Conservation (phyloP, 2,329 filamentous ascomycete species). For the Fusarium sp. region DNA sequence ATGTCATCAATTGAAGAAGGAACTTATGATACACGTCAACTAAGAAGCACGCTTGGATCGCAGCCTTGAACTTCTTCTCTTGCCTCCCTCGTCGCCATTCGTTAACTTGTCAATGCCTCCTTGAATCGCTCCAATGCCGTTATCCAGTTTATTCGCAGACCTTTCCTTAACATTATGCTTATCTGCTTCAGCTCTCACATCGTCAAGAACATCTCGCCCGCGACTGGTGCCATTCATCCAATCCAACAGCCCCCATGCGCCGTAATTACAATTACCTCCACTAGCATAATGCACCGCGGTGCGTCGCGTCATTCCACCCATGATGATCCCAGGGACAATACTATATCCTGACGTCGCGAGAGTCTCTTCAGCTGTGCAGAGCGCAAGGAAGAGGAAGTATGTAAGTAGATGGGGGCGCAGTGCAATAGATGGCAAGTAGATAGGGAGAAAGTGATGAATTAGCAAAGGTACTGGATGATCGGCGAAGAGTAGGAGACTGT, state of each 20-base stretch:
- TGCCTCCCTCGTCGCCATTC: slow-evolving; percentile 45
- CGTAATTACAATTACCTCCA: slow-evolving; percentile 69
- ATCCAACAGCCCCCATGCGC: slow-evolving; percentile 72
- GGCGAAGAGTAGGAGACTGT: slow-evolving; percentile 72
- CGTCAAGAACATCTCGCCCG: slow-evolving; percentile 64
- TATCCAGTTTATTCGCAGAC: slow-evolving; percentile 51
- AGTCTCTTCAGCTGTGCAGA: slow-evolving; percentile 75
- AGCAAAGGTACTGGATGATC: slow-evolving; percentile 77
- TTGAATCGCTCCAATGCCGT: slow-evolving; percentile 52
- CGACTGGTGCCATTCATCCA: slow-evolving; percentile 69
- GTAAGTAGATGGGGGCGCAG: slow-evolving; percentile 79
- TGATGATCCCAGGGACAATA: slow-evolving; percentile 65
- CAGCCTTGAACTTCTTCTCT: slow-evolving; percentile 46
- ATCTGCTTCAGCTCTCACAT: slow-evolving; percentile 66
- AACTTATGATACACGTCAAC: background rate
- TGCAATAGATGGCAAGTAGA: slow-evolving; percentile 73
- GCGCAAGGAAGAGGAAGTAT: slow-evolving; percentile 72
- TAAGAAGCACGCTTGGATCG: slow-evolving; percentile 40
- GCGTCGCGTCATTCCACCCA: slow-evolving; percentile 62
- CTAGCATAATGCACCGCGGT: slow-evolving; percentile 66
- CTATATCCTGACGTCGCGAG: slow-evolving; percentile 77
- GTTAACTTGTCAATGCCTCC: slow-evolving; percentile 51
- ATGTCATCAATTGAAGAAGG: slow-evolving; percentile 3
- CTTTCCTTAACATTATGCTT: slow-evolving; percentile 65
- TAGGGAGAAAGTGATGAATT: slow-evolving; percentile 71